Evolutionary conservation across 306 rosid species (phyloP).

Genomic region (Medicago lupulina): DNA sequence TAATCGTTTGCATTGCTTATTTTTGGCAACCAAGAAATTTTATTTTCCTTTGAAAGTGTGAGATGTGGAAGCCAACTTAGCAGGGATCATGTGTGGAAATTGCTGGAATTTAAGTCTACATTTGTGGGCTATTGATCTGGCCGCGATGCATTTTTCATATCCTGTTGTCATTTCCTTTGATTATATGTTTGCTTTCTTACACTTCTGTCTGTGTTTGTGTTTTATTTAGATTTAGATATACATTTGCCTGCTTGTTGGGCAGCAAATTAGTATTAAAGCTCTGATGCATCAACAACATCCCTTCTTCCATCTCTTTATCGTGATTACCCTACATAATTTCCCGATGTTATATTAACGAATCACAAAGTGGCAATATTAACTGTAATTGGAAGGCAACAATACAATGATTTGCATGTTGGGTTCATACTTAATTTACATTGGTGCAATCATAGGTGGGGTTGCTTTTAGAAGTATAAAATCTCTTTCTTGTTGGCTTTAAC

Average conservation of each 20-base stretch:
- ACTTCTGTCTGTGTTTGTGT: neutral
- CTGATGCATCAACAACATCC: neutral
- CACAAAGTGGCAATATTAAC: neutral
- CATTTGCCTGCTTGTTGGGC: neutral
- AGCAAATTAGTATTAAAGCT: constrained; percentile 13
- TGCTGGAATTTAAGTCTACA: constrained; percentile 8
- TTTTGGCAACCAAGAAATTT: constrained; percentile 1
- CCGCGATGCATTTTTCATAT: neutral
- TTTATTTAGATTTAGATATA: neutral
- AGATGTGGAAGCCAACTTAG: constrained; percentile 14
- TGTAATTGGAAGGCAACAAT: neutral
- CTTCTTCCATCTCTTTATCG: neutral
- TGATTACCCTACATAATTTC: neutral
- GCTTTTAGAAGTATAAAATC: neutral
- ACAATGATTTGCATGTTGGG: constrained; percentile 11
- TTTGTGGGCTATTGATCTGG: constrained; percentile 2
- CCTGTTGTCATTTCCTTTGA: neutral
- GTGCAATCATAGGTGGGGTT: neutral
- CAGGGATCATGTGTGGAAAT: neutral
- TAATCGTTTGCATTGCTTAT: neutral
- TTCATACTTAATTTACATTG: constrained; percentile 3
- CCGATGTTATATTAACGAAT: neutral
- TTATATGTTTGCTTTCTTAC: neutral
- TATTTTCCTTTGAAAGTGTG: constrained; percentile 1
- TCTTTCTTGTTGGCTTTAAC: constrained; percentile 11